Percentiles rank a stretch among this genome's conserved stretches.
Evolutionary conservation across 352 stramenopile species (phyloP).

Genomic region (Pythium sp.): DNA sequence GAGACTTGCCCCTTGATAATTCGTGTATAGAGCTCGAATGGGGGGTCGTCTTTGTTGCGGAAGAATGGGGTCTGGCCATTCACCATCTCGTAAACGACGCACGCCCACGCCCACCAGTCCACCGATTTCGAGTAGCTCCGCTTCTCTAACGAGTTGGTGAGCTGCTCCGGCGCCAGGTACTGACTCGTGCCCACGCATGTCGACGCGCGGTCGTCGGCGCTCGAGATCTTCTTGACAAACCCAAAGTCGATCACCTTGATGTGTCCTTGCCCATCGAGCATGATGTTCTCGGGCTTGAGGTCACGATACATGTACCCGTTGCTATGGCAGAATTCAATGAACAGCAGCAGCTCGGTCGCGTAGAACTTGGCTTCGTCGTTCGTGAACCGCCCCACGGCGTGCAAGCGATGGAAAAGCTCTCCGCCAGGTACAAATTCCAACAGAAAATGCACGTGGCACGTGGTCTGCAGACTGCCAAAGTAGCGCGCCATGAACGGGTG

Average conservation of each 20-base stretch:
- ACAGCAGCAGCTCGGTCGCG: slow-evolving; percentile 57
- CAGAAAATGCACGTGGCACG: slow-evolving; percentile 61
- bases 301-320: slow-evolving; percentile 82
- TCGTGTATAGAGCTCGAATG: slow-evolving; percentile 83
- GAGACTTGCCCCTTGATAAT: slow-evolving; percentile 70
- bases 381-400: slow-evolving; percentile 46
- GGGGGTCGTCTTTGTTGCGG: slow-evolving; percentile 72
- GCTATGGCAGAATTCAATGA: slow-evolving; percentile 48
- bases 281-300: slow-evolving; percentile 90
- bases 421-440: slow-evolving; percentile 68
- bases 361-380: slow-evolving; percentile 82
- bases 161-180: slow-evolving; percentile 74
- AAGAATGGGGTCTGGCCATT: slow-evolving; percentile 73
- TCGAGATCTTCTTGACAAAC: slow-evolving; percentile 46
- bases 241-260: slow-evolving; percentile 72
- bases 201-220: slow-evolving; percentile 36
- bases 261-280: slow-evolving; percentile 71
- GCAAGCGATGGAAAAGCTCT: slow-evolving; percentile 60
- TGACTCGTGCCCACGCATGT: slow-evolving; percentile 65
- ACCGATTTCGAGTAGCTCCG: slow-evolving; percentile 73
- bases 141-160: slow-evolving; percentile 49
- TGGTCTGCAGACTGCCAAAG: slow-evolving; percentile 64
- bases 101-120: slow-evolving; percentile 85
- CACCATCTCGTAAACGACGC: slow-evolving; percentile 81
- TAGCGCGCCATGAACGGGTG: slow-evolving; percentile 53